Conservation (phyloP, 768 basidiomycete species). For the Xerocomus brunneocitrinus region DNA sequence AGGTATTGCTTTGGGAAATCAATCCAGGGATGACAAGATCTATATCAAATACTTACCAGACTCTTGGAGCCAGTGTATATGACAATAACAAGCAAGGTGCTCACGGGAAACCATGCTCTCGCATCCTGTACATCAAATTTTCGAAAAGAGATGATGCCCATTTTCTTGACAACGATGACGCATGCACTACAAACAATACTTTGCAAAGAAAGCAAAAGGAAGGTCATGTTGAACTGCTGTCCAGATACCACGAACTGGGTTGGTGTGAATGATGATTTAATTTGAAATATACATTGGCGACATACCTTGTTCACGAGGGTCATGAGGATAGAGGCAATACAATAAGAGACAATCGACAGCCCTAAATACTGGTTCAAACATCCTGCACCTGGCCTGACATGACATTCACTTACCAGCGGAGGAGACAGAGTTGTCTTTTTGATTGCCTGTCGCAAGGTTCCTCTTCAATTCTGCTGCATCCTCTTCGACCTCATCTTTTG, state of each 20-base stretch:
- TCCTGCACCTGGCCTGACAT: background rate
- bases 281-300: background rate
- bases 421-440: slow-evolving; percentile 15
- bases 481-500: slow-evolving; percentile 25
- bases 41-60: slow-evolving; percentile 56
- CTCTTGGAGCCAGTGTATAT: slow-evolving; percentile 99
- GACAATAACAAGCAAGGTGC: slow-evolving; percentile 84
- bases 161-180: slow-evolving; percentile 67
- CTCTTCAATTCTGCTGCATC: slow-evolving; percentile 53
- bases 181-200: slow-evolving; percentile 80
- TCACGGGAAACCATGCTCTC: slow-evolving; percentile 92
- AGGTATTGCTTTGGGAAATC: slow-evolving; percentile 74
- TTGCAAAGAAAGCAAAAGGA: slow-evolving; percentile 88
- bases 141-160: slow-evolving; percentile 80
- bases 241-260: slow-evolving; percentile 92
- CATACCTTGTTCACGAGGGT: slow-evolving; percentile 93
- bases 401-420: slow-evolving; percentile 23
- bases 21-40: background rate
- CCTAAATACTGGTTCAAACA: slow-evolving; percentile 40
- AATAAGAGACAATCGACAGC: slow-evolving; percentile 83
- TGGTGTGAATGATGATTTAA: slow-evolving; percentile 3
- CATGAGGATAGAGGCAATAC: slow-evolving; percentile 92
- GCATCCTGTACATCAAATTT: slow-evolving; percentile 80
- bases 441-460: slow-evolving; percentile 39
- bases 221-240: slow-evolving; percentile 92